phyloP scores from a whole-genome alignment of 2,329 filamentous ascomycete species.

The Penicillium sp. region DNA sequence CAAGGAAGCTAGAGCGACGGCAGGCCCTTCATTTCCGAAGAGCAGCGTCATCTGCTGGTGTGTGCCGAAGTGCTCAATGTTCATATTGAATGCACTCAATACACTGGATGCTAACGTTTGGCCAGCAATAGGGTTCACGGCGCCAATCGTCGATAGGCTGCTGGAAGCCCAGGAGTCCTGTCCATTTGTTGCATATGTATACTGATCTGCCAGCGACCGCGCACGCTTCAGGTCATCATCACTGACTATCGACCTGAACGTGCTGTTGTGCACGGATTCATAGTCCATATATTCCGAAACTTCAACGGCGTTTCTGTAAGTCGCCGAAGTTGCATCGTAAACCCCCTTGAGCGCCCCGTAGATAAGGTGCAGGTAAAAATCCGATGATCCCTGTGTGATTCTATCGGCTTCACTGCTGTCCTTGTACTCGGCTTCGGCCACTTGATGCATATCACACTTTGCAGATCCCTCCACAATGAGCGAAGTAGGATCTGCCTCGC shows the following conservation, averaged over 20 bases:
- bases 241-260: constrained; percentile 31
- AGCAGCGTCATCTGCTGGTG: constrained; percentile 44
- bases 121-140: constrained; percentile 40
- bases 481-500: constrained; percentile 47
- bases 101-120: constrained; percentile 40
- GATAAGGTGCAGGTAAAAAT: constrained; percentile 46
- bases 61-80: constrained; percentile 36
- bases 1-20: constrained; percentile 49
- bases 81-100: constrained; percentile 36
- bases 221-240: constrained; percentile 31
- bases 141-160: constrained; percentile 21
- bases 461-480: constrained; percentile 48
- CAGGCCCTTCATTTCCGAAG: constrained; percentile 48
- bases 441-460: constrained; percentile 40
- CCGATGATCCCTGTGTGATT: constrained; percentile 33
- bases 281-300: constrained; percentile 57
- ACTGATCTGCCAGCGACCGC: constrained; percentile 48
- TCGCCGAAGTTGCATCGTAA: constrained; percentile 37
- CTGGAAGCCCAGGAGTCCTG: constrained; percentile 35
- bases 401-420: constrained; percentile 39
- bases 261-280: constrained; percentile 49
- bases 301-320: constrained; percentile 49
- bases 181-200: constrained; percentile 46
- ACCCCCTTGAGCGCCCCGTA: constrained; percentile 42
- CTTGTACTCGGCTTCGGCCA: constrained; percentile 40